A percentile compares a stretch with the other conserved stretches of the same genome.
Evolutionary conservation across 495 filamentous ascomycete species (phyloP).

Genomic region (Viridothelium virens): DNA sequence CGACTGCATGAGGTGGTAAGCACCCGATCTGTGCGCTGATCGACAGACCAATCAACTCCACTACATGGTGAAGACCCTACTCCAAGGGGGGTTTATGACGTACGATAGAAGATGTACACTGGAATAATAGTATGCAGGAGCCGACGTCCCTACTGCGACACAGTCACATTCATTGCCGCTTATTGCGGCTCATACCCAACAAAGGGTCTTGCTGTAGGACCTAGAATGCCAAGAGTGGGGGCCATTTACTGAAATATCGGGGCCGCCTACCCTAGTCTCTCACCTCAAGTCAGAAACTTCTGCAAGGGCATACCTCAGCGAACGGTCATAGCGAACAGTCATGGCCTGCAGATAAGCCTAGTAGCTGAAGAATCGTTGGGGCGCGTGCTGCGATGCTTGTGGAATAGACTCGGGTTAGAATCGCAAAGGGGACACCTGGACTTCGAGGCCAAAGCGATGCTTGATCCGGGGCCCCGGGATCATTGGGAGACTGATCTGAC

Average conservation of each 20-base stretch:
- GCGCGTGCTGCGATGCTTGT: not conserved
- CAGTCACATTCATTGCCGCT: not conserved
- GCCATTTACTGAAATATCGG: not conserved
- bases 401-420: not conserved
- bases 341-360: not conserved
- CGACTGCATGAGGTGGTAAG: not conserved
- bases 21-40: not conserved
- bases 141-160: not conserved
- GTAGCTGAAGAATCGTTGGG: not conserved
- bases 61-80: not conserved
- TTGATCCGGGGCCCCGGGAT: not conserved
- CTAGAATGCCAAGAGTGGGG: not conserved
- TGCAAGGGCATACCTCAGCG: no score
- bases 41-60: not conserved
- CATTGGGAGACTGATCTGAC: not conserved
- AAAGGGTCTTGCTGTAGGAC: not conserved
- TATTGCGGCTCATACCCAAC: not conserved
- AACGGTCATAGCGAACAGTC: no score
- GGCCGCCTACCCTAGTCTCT: not conserved
- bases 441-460: not conserved
- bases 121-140: not conserved
- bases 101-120: not conserved
- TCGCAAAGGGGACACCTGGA: not conserved
- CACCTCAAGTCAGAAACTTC: not conserved
- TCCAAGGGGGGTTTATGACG: not conserved